phyloP scores from a whole-genome alignment of 139 green algal genomes.

The Chlorella vulgaris region DNA sequence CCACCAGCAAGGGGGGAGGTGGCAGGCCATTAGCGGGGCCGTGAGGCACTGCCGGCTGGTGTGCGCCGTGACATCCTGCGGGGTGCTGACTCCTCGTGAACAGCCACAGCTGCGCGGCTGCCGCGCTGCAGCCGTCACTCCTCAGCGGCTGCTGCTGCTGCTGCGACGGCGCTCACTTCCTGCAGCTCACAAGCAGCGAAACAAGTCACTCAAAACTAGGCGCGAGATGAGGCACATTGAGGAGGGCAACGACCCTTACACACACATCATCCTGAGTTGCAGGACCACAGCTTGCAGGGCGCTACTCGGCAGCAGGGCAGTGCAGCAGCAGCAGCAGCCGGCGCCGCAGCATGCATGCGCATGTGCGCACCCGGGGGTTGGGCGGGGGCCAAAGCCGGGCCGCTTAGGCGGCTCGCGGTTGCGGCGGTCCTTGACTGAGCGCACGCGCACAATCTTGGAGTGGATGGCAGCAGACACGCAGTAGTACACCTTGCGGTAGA shows the following conservation, averaged over 20 bases:
- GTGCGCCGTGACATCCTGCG: not conserved
- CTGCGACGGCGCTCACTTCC: slow-evolving; percentile 20
- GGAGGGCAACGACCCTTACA: too few relatives aligned
- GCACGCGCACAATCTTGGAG: slow-evolving; percentile 98
- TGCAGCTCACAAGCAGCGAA: not conserved
- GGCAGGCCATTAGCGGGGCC: not conserved
- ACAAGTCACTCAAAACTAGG: not conserved
- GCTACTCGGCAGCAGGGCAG: too few relatives aligned
- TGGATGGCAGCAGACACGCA: slow-evolving; percentile 98
- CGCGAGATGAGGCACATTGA: not conserved
- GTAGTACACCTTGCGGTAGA: slow-evolving; percentile 99
- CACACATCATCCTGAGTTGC: too few relatives aligned
- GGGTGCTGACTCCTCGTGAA: slow-evolving; percentile 17
- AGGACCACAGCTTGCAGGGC: too few relatives aligned
- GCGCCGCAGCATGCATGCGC: too few relatives aligned
- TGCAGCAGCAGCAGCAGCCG: too few relatives aligned
- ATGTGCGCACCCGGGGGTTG: not conserved
- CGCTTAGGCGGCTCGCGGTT: slow-evolving; percentile 88
- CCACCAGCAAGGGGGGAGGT: too few relatives aligned
- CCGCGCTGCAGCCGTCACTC: slow-evolving; percentile 2
- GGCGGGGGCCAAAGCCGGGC: slow-evolving; percentile 18
- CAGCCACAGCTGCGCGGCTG: not conserved
- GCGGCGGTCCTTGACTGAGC: slow-evolving; percentile 83
- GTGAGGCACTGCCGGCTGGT: not conserved
- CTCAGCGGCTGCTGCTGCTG: slow-evolving; percentile 35